Percentiles rank a stretch among this genome's conserved stretches.
Conservation (phyloP, 78 protist genomes). For the Pigoraptor vietnamica region DNA sequence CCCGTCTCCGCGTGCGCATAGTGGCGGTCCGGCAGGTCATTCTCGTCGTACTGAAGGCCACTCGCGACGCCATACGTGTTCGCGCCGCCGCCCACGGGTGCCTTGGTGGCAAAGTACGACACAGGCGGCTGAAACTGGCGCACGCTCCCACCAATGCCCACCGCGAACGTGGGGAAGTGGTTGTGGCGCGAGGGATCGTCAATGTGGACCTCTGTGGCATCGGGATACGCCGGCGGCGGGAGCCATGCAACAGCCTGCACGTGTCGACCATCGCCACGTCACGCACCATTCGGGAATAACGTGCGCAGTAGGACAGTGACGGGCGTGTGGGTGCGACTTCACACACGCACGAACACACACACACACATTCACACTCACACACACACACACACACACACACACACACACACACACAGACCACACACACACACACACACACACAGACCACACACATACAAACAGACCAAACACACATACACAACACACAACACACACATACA, state of each 20-base stretch:
- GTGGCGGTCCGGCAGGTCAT: neutral
- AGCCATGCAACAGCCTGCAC: neutral
- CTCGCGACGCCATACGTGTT: neutral
- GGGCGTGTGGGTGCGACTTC: neutral
- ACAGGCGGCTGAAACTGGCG: neutral
- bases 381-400: neutral
- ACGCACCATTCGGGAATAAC: neutral
- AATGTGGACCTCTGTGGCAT: neutral
- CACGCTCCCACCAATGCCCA: neutral
- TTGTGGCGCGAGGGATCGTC: neutral
- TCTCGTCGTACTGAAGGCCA: neutral
- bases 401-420: neutral
- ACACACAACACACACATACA: neutral
- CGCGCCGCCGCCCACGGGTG: neutral
- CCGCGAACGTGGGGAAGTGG: neutral
- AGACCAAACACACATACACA: no score
- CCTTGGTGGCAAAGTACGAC: neutral
- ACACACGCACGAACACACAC: neutral
- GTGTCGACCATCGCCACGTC: neutral
- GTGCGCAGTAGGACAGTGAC: neutral
- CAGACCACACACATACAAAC: neutral
- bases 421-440: no score
- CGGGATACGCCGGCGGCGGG: neutral
- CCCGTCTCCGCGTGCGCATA: neutral
- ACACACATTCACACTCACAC: neutral